phyloP scores from a whole-genome alignment of 2,329 filamentous ascomycete genomes.

The Verticillium albo-atrum region DNA sequence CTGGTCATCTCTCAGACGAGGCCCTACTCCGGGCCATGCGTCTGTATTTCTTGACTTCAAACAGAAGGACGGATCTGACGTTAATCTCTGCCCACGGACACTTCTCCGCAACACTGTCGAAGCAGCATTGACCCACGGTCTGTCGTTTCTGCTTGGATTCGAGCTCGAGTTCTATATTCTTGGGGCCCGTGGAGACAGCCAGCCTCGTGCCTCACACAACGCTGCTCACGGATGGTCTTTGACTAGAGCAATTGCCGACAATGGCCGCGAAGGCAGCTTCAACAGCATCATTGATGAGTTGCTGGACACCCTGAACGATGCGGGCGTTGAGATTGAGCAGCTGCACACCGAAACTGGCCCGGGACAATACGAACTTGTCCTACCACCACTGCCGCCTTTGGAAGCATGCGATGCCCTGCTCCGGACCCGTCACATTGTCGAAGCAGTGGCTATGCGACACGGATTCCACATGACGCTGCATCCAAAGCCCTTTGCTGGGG shows the following conservation, averaged over 20 bases:
- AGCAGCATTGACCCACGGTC: conserved; percentile 42
- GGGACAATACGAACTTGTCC: conserved; percentile 74
- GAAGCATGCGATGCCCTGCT: conserved; percentile 68
- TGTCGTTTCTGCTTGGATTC: conserved; percentile 69
- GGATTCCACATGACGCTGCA: conserved; percentile 67
- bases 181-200: conserved; percentile 31
- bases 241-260: conserved; percentile 38
- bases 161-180: conserved; percentile 79
- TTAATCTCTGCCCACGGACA: conserved; percentile 60
- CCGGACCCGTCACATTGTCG: conserved; percentile 65
- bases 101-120: conserved; percentile 52
- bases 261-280: neutral
- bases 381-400: conserved; percentile 59
- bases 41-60: conserved; percentile 65
- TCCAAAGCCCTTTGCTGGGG: conserved; percentile 59
- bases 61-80: conserved; percentile 45
- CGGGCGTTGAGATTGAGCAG: conserved; percentile 63
- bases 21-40: conserved; percentile 56
- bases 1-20: conserved; percentile 53
- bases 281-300: conserved; percentile 58
- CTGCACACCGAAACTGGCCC: conserved; percentile 70
- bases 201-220: conserved; percentile 38
- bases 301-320: conserved; percentile 24
- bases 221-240: conserved; percentile 69
- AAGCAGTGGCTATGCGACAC: conserved; percentile 56